A percentile compares a stretch with the other conserved stretches of the same genome.
Evolutionary conservation across 331 rosid genomes (phyloP).

Genomic region (Cydonia oblonga): DNA sequence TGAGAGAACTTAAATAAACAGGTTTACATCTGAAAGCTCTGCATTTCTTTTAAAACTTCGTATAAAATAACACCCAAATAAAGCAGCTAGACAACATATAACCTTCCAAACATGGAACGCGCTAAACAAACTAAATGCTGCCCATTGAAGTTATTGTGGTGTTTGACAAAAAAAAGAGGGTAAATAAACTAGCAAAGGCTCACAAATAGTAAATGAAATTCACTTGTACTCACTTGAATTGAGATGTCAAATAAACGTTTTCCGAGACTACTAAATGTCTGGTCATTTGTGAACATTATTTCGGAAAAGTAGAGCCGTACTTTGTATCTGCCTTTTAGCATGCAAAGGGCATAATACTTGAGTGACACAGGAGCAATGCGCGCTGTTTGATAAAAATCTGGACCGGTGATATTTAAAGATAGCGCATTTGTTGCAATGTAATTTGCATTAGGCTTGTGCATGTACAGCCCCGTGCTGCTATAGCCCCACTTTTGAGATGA

Average conservation of each 20-base stretch:
- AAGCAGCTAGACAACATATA: not conserved
- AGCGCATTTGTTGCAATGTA: not conserved
- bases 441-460: not conserved
- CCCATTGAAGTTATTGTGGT: no score
- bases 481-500: conserved; percentile 43
- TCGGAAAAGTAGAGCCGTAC: conserved; percentile 81
- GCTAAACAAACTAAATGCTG: no score
- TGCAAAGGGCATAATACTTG: conserved; percentile 61
- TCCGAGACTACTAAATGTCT: conserved; percentile 40
- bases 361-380: conserved; percentile 71
- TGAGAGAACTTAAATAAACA: no score
- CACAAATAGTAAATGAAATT: no score
- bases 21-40: no score
- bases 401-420: conserved; percentile 26
- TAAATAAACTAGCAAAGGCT: no score
- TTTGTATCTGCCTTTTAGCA: conserved; percentile 53
- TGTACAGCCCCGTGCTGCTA: conserved; percentile 55
- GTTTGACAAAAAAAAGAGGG: no score
- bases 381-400: conserved; percentile 39
- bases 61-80: not conserved
- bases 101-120: no score
- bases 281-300: conserved; percentile 36
- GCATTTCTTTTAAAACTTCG: no score
- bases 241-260: conserved; percentile 64
- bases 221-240: conserved; percentile 49